Base-by-base conservation (phyloP, 2,329 filamentous ascomycete genomes). In the Plenodomus tracheiphilus region DNA sequence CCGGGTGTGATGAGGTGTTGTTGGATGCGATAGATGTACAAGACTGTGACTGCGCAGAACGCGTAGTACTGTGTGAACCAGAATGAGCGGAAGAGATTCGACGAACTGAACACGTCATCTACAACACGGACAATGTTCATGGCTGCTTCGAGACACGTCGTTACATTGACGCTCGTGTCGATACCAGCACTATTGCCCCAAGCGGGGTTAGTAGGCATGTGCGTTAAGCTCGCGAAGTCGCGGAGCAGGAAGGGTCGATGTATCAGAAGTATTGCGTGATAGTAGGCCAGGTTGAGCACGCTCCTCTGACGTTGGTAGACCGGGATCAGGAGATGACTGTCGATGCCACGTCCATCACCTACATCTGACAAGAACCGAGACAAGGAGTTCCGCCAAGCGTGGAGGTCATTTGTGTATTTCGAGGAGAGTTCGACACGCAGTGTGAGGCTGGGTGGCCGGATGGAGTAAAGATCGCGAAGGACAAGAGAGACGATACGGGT, bases 11-110 rank as follows among this genome's bases (percentile, higher is more conserved):
- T 58, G 22, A 78, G 65, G 3, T 79, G 63, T 25, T 72, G 73
- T 55, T 81, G 79, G 15, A 83, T 82, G 38, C 79, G 70, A 70
- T 78, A 81, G 2, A 83, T 76, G 47, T 82, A 83, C 0, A 81
- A 66, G 3, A 82, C 78, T 0, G 78, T 77, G 0, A 83, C 70
- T 1, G 80, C 79, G 53, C 79, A 82, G 47, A 82, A 82, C 0
- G 78, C 75, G 3, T 81, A 77, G 52, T 81, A 81, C 32, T 79
- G 77, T 19, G 77, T 81, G 62, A 78, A 81, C 69, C 79, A 81
- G 34, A 80, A 76, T 0, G 77, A 75, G 43, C 78, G 73, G 41
- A 77, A 79, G 2, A 76, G 70, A 32, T 70, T 69, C 9, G 65
- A 72, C 5, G 73, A 71, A 1, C 66, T 58, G 18, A 73, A 73